Percentiles rank a stretch among this genome's conserved stretches.
phyloP scores from a whole-genome alignment of 1,284 basidiomycete genomes.

The Amylostereum areolatum region DNA sequence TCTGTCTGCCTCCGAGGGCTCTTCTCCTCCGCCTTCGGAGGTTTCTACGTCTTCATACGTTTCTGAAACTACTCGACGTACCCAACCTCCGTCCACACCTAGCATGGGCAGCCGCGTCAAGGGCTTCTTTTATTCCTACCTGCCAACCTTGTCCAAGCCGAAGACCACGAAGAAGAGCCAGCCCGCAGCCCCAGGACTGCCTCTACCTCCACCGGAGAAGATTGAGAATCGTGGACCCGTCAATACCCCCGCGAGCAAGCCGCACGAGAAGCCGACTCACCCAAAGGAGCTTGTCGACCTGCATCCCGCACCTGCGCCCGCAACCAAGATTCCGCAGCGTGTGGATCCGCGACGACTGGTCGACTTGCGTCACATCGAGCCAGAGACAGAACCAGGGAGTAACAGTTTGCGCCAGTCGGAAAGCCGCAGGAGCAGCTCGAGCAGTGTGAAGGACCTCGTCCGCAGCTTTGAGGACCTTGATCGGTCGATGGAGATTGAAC shows the following conservation, averaged over 20 bases:
- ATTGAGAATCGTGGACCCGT: constrained; percentile 50
- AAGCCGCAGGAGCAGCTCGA: constrained; percentile 47
- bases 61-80: constrained; percentile 4
- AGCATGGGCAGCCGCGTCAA: constrained; percentile 30
- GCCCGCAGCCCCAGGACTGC: constrained; percentile 29
- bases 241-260: constrained; percentile 49
- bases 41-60: constrained; percentile 9
- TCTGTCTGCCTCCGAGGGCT: neutral
- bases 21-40: neutral
- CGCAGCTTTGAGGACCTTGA: constrained; percentile 53
- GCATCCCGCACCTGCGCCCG: constrained; percentile 38
- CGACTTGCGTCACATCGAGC: constrained; percentile 46
- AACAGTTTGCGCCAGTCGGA: constrained; percentile 21
- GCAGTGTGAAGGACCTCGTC: constrained; percentile 66
- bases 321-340: constrained; percentile 39
- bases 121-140: constrained; percentile 54
- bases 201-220: constrained; percentile 46
- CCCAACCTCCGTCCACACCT: constrained; percentile 8
- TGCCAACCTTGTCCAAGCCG: constrained; percentile 42
- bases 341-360: constrained; percentile 42
- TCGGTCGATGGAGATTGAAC: constrained; percentile 18
- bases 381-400: constrained; percentile 16
- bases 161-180: constrained; percentile 13
- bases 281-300: constrained; percentile 62
- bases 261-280: constrained; percentile 33